A percentile compares a stretch with the other conserved stretches of the same genome.
phyloP scores from a whole-genome alignment of 1,284 basidiomycete genomes.

The Leccinum angustisporum region DNA sequence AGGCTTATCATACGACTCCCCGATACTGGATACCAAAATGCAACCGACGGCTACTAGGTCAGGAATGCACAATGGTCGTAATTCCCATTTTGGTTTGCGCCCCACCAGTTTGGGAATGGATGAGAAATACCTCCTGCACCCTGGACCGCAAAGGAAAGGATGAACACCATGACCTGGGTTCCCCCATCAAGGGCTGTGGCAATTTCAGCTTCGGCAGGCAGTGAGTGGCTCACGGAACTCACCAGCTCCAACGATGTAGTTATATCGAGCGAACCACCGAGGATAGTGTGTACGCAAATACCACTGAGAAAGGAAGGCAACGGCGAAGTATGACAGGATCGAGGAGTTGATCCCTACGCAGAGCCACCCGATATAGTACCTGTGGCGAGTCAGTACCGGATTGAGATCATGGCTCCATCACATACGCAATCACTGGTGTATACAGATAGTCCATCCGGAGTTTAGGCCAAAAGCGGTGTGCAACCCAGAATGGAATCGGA shows the following conservation, averaged over 20 bases:
- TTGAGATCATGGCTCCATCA: not conserved
- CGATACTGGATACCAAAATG: not conserved
- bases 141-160: slow-evolving; percentile 72
- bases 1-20: not conserved
- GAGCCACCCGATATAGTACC: slow-evolving; percentile 43
- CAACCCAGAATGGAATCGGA: slow-evolving; percentile 56
- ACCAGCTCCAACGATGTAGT: slow-evolving; percentile 49
- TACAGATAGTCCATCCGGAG: slow-evolving; percentile 44
- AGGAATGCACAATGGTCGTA: slow-evolving; percentile 26
- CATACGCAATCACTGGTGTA: slow-evolving; percentile 45
- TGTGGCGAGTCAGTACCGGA: slow-evolving; percentile 16
- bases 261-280: slow-evolving; percentile 52
- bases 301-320: slow-evolving; percentile 58
- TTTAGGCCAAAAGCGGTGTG: slow-evolving; percentile 43
- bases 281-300: slow-evolving; percentile 58
- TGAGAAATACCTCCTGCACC: slow-evolving; percentile 59
- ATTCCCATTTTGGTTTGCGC: slow-evolving; percentile 44
- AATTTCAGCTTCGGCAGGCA: slow-evolving; percentile 8
- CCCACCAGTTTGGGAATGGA: slow-evolving; percentile 64
- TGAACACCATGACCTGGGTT: slow-evolving; percentile 67
- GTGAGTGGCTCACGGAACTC: slow-evolving; percentile 1
- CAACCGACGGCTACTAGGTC: slow-evolving; percentile 8
- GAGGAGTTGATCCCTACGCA: slow-evolving; percentile 53
- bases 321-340: slow-evolving; percentile 42
- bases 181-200: slow-evolving; percentile 55